Evolutionary conservation across 2,329 filamentous ascomycete species (phyloP).

Genomic region (Tolypocladium pustulatum): DNA sequence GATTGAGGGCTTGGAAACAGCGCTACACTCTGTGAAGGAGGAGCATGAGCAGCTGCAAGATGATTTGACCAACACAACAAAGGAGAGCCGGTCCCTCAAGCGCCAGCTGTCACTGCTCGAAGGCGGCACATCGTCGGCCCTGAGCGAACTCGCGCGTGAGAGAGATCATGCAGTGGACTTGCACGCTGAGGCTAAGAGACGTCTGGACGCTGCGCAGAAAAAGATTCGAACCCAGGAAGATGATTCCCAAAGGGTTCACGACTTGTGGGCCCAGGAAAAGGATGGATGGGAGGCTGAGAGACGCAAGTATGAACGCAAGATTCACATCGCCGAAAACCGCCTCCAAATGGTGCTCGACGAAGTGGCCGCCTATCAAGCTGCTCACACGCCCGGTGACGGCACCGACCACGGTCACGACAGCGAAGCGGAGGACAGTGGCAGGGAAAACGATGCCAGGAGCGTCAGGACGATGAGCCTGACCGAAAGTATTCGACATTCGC

Average conservation of each 20-base stretch:
- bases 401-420: constrained; percentile 33
- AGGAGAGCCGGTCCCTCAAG: constrained; percentile 72
- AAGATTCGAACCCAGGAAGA: constrained; percentile 72
- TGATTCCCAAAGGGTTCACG: constrained; percentile 66
- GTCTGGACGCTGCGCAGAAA: constrained; percentile 69
- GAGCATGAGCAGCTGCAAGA: constrained; percentile 65
- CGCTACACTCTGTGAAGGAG: constrained; percentile 56
- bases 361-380: constrained; percentile 59
- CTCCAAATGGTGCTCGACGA: constrained; percentile 80
- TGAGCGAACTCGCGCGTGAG: constrained; percentile 75
- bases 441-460: constrained; percentile 63
- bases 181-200: constrained; percentile 60
- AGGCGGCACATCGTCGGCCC: constrained; percentile 74
- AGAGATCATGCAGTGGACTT: constrained; percentile 73
- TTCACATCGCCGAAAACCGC: constrained; percentile 83
- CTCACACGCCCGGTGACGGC: constrained; percentile 30
- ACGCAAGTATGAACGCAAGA: constrained; percentile 68
- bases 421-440: constrained; percentile 50
- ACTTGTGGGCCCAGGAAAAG: constrained; percentile 75
- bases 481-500: constrained; percentile 63
- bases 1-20: constrained; percentile 75
- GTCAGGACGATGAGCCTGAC: constrained; percentile 62
- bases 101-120: constrained; percentile 80
- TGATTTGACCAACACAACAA: constrained; percentile 51
- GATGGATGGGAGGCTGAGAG: constrained; percentile 77